Evolutionary conservation across 2,329 filamentous ascomycete species (phyloP).

Genomic region (Cadophora gregata): DNA sequence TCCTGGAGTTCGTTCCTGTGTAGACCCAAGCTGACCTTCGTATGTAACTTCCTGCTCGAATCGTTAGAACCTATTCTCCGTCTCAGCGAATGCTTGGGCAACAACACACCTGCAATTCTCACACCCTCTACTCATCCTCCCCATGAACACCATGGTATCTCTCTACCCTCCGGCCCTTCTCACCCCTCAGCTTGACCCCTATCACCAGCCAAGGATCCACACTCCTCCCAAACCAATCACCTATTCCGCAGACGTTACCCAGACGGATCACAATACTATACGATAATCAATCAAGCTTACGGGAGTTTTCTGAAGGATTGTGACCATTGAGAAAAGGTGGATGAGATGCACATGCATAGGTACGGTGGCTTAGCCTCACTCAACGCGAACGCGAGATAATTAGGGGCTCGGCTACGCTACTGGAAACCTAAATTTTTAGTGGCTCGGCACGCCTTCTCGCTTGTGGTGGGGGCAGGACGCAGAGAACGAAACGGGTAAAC

Average conservation of each 20-base stretch:
- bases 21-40: constrained; percentile 4
- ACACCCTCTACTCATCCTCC: constrained; percentile 23
- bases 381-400: not conserved
- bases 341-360: not conserved
- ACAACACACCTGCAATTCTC: constrained; percentile 22
- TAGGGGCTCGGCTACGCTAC: not conserved
- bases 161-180: not conserved
- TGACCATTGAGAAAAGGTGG: not conserved
- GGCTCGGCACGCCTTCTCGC: not conserved
- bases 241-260: no score
- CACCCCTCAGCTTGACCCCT: no score
- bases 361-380: not conserved
- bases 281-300: no score
- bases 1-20: not conserved
- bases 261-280: no score
- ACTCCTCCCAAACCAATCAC: no score
- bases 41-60: constrained; percentile 18
- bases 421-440: not conserved
- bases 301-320: not conserved
- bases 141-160: constrained; percentile 22
- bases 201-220: no score
- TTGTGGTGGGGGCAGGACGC: not conserved
- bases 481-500: not conserved
- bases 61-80: not conserved
- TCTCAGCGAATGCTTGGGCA: not conserved